Conservation (phyloP, 345 rosid species). For the Noccaea caerulescens region DNA sequence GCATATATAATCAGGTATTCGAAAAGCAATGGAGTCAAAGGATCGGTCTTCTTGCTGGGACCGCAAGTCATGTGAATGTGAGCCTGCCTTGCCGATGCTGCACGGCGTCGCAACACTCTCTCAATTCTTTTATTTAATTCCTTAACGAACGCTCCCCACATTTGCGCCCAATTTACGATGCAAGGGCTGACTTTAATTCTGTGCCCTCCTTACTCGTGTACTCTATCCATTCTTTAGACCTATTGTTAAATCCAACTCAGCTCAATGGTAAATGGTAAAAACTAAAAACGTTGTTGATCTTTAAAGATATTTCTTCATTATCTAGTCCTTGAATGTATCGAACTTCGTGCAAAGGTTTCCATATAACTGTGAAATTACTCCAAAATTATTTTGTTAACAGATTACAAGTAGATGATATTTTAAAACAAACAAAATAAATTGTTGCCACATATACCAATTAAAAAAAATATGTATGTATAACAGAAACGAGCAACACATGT, state of each 20-base stretch:
- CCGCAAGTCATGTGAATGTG: conserved; percentile 44
- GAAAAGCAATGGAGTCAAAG: conserved; percentile 24
- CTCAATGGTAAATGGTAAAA: conserved; percentile 4
- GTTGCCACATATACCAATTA: not conserved
- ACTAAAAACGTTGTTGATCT: not conserved
- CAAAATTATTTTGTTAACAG: not conserved
- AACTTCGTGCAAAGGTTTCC: not conserved
- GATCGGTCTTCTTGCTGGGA: conserved; percentile 35
- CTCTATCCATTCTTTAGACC: conserved; percentile 2
- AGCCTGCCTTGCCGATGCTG: conserved; percentile 36
- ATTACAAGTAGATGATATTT: not conserved
- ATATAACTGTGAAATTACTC: not conserved
- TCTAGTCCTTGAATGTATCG: too few species aligned
- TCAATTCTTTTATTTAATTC: conserved; percentile 6
- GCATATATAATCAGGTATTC: conserved; percentile 3
- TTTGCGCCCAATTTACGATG: conserved; percentile 33
- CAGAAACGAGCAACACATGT: not conserved
- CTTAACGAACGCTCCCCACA: conserved; percentile 16
- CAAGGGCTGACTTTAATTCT: conserved; percentile 11
- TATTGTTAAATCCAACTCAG: not conserved
- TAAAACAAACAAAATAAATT: not conserved
- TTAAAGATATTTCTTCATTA: not conserved
- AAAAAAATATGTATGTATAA: not conserved
- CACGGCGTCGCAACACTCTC: conserved; percentile 41
- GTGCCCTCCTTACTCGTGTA: conserved; percentile 32